Percentiles rank a stretch among this genome's conserved stretches.
These are phyloP conservation scores for Santalum album DNA, from an alignment of 164 flowering plant species.

Conservation along the genomic window DNA sequence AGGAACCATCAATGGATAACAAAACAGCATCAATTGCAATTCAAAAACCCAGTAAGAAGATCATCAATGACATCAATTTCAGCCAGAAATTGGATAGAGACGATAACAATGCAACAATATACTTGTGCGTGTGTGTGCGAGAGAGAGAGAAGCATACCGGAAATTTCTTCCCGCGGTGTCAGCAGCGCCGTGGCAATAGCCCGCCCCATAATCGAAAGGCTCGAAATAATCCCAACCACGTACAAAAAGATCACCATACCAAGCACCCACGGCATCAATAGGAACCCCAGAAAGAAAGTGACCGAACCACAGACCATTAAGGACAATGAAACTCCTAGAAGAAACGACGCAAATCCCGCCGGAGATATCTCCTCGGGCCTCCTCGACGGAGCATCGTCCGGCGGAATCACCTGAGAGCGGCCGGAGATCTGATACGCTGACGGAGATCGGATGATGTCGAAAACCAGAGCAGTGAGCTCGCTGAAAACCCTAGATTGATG, in stretches of 20 bases:
- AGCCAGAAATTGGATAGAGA: too few relatives aligned
- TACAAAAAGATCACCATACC: neutral
- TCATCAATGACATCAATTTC: too few relatives aligned
- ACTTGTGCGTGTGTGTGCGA: too few relatives aligned
- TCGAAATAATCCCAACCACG: neutral
- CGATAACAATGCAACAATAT: too few relatives aligned
- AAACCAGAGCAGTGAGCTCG: neutral
- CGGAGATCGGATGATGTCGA: neutral
- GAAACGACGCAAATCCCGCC: neutral
- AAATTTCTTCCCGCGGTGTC: neutral
- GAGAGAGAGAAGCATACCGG: too few relatives aligned
- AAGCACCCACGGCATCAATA: constrained; percentile 3
- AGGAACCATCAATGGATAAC: too few relatives aligned
- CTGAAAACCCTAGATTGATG: constrained; percentile 1
- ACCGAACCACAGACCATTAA: neutral
- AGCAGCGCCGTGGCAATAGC: neutral
- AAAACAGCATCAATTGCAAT: too few relatives aligned
- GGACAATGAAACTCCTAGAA: neutral
- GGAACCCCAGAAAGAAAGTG: neutral
- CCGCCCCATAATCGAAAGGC: neutral
- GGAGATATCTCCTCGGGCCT: neutral
- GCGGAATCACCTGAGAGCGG: too few relatives aligned
- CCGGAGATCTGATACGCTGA: too few relatives aligned
- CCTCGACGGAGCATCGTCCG: neutral
- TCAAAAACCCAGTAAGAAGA: too few relatives aligned